Conservation (phyloP, 1,139 yeast species). For the Sugiyamaella japonica region DNA sequence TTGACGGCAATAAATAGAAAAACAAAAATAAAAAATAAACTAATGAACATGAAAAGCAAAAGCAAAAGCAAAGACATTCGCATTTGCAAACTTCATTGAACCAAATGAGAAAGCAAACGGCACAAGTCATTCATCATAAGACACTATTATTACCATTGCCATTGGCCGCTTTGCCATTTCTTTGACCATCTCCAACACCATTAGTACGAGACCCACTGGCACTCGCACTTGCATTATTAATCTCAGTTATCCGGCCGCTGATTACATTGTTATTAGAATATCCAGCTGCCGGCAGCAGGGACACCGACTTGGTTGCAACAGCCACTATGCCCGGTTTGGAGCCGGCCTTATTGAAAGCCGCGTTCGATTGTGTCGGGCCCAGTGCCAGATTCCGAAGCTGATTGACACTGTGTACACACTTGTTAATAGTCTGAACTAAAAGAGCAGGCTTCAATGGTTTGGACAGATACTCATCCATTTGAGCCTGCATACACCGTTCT, state of each 20-base stretch:
- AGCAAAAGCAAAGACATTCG: neutral
- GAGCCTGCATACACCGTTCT: conserved; percentile 80
- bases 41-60: neutral
- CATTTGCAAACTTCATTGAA: neutral
- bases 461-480: conserved; percentile 87
- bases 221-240: neutral
- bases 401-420: conserved; percentile 62
- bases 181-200: conserved; percentile 3
- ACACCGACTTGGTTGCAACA: conserved; percentile 12
- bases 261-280: neutral
- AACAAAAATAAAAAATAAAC: conserved; percentile 9
- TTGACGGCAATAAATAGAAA: conserved; percentile 11
- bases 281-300: conserved; percentile 17
- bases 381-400: conserved; percentile 43
- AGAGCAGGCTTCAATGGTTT: conserved; percentile 84
- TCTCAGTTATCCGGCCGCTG: neutral
- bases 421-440: conserved; percentile 78
- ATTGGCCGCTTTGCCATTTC: conserved; percentile 3
- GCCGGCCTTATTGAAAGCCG: conserved; percentile 1
- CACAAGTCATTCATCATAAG: neutral
- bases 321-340: neutral
- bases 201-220: neutral
- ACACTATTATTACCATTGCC: neutral
- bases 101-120: neutral
- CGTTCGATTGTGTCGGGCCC: conserved; percentile 35